Evolutionary conservation across 2,329 filamentous ascomycete genomes (phyloP), one percentile per base, ranked within the genome.

Genomic region (Zalaria sp.): DNA sequence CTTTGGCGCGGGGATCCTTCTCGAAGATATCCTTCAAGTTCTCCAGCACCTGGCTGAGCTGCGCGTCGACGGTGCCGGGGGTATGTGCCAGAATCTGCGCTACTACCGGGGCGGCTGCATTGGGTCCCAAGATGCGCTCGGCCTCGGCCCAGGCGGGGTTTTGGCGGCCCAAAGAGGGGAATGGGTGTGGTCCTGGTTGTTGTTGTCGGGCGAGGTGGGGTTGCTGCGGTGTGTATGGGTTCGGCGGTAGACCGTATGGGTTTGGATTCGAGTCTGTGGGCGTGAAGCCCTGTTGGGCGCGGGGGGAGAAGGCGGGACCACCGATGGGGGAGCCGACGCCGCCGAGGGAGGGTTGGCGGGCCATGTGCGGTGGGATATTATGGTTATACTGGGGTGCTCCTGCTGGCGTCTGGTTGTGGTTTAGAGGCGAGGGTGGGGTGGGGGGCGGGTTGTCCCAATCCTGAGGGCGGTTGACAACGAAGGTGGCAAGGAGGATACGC

Each of bases 401-500:
- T 18, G 18, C 18, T 18, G 18, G 18, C 18, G 18, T 18, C 25
- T 27, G 26, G 9, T 34, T 36, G 26, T 38, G 44, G 10, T 36
- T 45, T 36, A 29, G 32, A n/a, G 32, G 44, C 27, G 51, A 56
- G 18, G 18, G n/a, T 47, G 52, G 27, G 53, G 46, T n/a, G 53
- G 51, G 5, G 51, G 46, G 39, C 47, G 46, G 10, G 45, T 51
- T 35, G 59, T 54, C 9, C 54, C 62, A 44, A 44, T 57, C 51
- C 44, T 53, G 39, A 50, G 64, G 51, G 40, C 61, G 51, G 52
- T 44, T 31, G 48, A 93, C 84, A 3, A 95, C 85, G 47, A 96
- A 82, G 1, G 89, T 83, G 25, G 88, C 76, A 5, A 96, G 68
- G 31, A 98, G 67, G 64, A 91, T 77, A 1, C 84, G 78, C 49